Evolutionary conservation across 345 rosid species (phyloP).

Genomic region (Gossypium rotundifolium): DNA sequence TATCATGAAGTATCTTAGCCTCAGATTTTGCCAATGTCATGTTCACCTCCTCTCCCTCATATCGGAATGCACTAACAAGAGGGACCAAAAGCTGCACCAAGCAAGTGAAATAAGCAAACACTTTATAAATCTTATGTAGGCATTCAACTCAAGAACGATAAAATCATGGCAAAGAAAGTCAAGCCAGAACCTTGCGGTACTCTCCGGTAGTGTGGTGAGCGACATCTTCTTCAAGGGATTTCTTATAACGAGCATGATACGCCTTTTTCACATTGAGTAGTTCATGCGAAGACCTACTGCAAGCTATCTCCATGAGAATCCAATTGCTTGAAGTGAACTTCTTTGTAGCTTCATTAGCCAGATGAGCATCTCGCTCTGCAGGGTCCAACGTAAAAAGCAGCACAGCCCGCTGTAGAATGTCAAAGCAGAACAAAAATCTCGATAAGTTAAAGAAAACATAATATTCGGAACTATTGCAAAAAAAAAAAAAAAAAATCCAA

Average conservation of each 20-base stretch:
- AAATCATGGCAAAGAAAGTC: neutral
- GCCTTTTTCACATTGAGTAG: constrained; percentile 26
- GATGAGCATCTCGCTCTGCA: constrained; percentile 63
- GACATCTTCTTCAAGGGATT: neutral
- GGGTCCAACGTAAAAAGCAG: constrained; percentile 69
- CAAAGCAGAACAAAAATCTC: neutral
- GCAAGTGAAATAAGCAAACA: neutral
- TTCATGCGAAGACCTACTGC: constrained; percentile 54
- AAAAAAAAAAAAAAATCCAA: too few species aligned
- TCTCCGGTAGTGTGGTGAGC: constrained; percentile 37
- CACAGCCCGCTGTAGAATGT: constrained; percentile 45
- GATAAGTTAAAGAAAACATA: neutral
- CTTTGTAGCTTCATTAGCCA: constrained; percentile 66
- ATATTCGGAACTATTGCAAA: neutral
- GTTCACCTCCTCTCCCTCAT: neutral
- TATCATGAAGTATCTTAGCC: neutral
- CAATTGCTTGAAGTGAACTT: constrained; percentile 58
- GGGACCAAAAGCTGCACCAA: neutral
- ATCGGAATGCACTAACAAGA: neutral
- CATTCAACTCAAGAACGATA: neutral
- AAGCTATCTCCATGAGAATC: constrained; percentile 76
- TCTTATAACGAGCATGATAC: neutral
- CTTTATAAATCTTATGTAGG: neutral
- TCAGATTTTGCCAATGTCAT: neutral
- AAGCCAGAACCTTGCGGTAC: constrained; percentile 28